A percentile compares a stretch with the other conserved stretches of the same genome.
Evolutionary conservation across 495 filamentous ascomycete genomes (phyloP).

Genomic region (Penicillium parvum): DNA sequence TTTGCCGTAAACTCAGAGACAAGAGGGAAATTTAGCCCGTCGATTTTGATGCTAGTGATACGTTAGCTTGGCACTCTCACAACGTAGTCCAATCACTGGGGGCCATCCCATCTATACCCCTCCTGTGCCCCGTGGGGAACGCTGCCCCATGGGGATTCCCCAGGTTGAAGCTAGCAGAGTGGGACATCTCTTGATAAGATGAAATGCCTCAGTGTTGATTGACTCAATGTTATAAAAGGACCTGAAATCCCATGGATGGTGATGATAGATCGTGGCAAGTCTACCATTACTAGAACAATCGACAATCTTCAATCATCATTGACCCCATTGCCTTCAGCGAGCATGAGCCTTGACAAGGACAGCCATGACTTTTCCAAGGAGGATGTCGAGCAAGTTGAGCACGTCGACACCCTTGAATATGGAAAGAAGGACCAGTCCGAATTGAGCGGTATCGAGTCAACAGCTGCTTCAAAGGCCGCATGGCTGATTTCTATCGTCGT

Average conservation of each 20-base stretch:
- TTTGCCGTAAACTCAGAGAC: background rate
- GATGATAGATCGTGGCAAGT: background rate
- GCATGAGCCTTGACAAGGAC: constrained; percentile 5
- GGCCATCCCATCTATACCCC: background rate
- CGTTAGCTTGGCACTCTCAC: background rate
- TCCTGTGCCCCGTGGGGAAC: background rate
- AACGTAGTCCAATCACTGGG: background rate
- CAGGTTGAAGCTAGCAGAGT: background rate
- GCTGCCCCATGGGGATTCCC: constrained; percentile 1
- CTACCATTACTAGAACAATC: no score
- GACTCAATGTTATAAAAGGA: background rate
- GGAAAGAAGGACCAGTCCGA: constrained; percentile 4
- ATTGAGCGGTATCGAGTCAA: constrained; percentile 13
- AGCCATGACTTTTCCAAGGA: background rate
- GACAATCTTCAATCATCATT: no score
- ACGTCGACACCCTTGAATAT: constrained; percentile 1
- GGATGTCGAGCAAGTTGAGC: constrained; percentile 11
- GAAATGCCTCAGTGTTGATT: background rate
- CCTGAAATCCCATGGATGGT: background rate
- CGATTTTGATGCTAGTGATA: no score
- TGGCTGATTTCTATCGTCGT: constrained; percentile 18
- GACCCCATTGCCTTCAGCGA: no score
- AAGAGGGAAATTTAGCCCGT: background rate
- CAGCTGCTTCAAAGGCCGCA: constrained; percentile 12
- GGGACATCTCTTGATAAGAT: background rate